Conservation (phyloP, 768 basidiomycete species). For the Chalciporus piperatus region DNA sequence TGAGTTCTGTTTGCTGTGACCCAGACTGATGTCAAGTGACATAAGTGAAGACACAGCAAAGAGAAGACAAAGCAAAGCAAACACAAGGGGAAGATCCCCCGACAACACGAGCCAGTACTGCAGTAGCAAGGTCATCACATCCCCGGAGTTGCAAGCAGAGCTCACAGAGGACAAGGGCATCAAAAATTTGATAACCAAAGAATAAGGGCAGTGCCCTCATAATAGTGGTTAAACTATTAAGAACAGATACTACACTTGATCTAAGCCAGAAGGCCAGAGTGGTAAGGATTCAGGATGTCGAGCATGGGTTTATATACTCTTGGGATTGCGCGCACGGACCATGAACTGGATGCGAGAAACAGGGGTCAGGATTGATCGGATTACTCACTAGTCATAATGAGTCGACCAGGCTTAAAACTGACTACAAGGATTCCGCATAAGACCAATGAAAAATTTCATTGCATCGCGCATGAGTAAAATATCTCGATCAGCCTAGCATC, state of each 20-base stretch:
- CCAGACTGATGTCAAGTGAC: background rate
- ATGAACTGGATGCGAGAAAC: background rate
- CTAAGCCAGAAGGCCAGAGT: constrained; percentile 55
- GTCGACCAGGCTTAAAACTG: background rate
- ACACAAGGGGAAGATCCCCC: constrained; percentile 45
- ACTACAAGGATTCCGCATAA: no score
- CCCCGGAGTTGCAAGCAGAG: constrained; percentile 45
- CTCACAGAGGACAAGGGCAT: constrained; percentile 21
- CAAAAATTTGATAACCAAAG: constrained; percentile 42
- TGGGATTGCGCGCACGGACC: background rate
- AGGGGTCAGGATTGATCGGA: background rate
- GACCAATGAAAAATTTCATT: no score
- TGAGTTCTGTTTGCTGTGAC: constrained; percentile 14
- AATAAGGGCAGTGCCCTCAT: constrained; percentile 46
- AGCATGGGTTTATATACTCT: background rate
- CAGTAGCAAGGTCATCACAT: constrained; percentile 40
- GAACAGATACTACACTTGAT: constrained; percentile 52
- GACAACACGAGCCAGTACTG: constrained; percentile 56
- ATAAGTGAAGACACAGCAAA: constrained; percentile 3
- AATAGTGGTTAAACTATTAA: constrained; percentile 53
- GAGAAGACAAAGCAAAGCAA: constrained; percentile 6
- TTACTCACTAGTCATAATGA: background rate
- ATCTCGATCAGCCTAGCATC: constrained; percentile 47
- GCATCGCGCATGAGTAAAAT: background rate
- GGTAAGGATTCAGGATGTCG: background rate